These are phyloP conservation scores for Lactifluus hygrophoroides DNA, from an alignment of 768 basidiomycete species.

Conservation along the genomic window DNA sequence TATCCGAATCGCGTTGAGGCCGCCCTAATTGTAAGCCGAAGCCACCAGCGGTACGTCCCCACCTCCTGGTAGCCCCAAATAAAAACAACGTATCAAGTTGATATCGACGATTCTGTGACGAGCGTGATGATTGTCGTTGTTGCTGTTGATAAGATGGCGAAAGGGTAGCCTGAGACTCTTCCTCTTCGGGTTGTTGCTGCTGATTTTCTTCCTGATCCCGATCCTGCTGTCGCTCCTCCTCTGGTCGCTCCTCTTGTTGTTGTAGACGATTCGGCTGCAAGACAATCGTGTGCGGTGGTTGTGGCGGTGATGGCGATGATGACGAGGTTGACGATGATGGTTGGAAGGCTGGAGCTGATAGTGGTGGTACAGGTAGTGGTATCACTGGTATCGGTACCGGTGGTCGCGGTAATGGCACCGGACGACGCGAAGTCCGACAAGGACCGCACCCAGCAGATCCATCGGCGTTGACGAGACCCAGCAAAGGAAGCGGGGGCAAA, in stretches of 20 bases:
- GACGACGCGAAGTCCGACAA: too few relatives aligned
- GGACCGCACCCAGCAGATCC: too few relatives aligned
- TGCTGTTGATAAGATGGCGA: too few relatives aligned
- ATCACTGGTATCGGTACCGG: too few relatives aligned
- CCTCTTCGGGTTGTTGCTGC: too few relatives aligned
- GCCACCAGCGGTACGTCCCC: neutral
- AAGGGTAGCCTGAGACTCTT: too few relatives aligned
- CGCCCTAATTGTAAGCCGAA: too few relatives aligned
- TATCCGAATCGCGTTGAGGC: neutral
- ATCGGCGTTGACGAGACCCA: too few relatives aligned
- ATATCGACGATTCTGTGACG: neutral
- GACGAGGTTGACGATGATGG: neutral
- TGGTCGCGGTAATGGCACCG: too few relatives aligned
- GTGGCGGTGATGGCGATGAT: neutral
- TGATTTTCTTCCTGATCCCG: neutral
- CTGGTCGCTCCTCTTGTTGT: too few relatives aligned
- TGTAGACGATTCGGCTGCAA: conserved; percentile 1
- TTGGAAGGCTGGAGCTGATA: too few relatives aligned
- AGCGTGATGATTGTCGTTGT: neutral
- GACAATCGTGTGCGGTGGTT: neutral
- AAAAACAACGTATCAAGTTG: neutral
- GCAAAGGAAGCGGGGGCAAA: neutral
- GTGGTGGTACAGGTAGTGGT: too few relatives aligned
- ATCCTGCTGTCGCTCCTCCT: neutral
- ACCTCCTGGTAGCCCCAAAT: neutral